A percentile compares a stretch with the other conserved stretches of the same genome.
Evolutionary conservation across 129 eudicot genomes (phyloP).

Genomic region (Ambrosia trifida): DNA sequence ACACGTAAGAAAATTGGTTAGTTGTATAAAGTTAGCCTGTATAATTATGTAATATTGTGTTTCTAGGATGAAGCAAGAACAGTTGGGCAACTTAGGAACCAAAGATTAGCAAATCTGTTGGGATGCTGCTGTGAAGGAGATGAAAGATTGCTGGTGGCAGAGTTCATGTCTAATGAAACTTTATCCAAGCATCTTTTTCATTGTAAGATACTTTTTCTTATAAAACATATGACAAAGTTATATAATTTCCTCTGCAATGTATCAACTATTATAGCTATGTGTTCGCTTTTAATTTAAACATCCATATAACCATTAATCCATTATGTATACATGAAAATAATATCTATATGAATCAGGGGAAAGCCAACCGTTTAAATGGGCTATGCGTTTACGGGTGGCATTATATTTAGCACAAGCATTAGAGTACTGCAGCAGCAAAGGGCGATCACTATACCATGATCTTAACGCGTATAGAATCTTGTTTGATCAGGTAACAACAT

Average conservation of each 20-base stretch:
- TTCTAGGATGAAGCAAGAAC: conserved; percentile 81
- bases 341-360: conserved; percentile 54
- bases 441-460: conserved; percentile 79
- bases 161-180: conserved; percentile 86
- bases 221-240: neutral
- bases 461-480: conserved; percentile 84
- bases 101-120: conserved; percentile 67
- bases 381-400: conserved; percentile 84
- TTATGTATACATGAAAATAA: neutral
- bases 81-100: conserved; percentile 78
- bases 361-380: conserved; percentile 76
- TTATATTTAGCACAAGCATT: conserved; percentile 80
- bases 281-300: neutral
- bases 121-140: conserved; percentile 88
- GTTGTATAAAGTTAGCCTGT: no score
- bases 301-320: neutral
- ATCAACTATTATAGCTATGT: neutral
- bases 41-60: conserved; percentile 20
- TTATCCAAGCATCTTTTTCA: conserved; percentile 81
- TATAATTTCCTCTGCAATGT: neutral
- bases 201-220: conserved; percentile 42
- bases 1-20: no score
- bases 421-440: conserved; percentile 74
- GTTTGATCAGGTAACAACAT: conserved; percentile 66
- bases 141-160: conserved; percentile 87